These are phyloP conservation scores for Neonectria ditissima DNA, from an alignment of 2,329 filamentous ascomycete genomes.

Conservation along the genomic window DNA sequence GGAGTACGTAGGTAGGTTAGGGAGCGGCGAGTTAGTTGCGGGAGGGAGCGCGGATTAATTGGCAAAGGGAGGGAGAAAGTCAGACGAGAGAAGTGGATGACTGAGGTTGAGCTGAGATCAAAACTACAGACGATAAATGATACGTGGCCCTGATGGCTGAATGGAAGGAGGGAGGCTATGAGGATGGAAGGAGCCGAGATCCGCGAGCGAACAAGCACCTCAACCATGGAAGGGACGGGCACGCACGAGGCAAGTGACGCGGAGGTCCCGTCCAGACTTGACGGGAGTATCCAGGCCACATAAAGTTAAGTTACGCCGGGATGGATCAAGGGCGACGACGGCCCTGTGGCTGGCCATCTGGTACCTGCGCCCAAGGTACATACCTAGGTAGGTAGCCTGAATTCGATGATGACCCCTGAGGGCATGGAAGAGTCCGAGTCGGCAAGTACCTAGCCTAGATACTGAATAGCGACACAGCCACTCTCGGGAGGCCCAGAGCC, in stretches of 20 bases:
- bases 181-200: background rate
- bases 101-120: background rate
- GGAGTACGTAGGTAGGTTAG: no score
- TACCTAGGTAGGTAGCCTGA: no score
- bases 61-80: background rate
- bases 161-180: background rate
- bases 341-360: slow-evolving; percentile 2
- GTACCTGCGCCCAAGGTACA: slow-evolving; percentile 16
- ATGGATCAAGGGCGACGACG: slow-evolving; percentile 13
- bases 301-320: slow-evolving; percentile 6
- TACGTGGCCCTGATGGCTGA: slow-evolving; percentile 15
- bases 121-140: slow-evolving; percentile 2
- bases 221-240: background rate
- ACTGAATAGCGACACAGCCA: background rate
- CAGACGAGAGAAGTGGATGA: background rate
- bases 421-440: background rate
- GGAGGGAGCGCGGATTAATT: no score
- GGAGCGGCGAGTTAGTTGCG: background rate
- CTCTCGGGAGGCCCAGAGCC: background rate
- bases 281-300: background rate
- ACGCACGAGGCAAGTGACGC: slow-evolving; percentile 2
- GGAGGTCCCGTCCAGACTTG: background rate
- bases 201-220: slow-evolving; percentile 13
- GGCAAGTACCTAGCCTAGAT: no score
- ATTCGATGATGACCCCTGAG: slow-evolving; percentile 22